phyloP scores from a whole-genome alignment of 2,329 filamentous ascomycete genomes.

The Colletotrichum lupini region DNA sequence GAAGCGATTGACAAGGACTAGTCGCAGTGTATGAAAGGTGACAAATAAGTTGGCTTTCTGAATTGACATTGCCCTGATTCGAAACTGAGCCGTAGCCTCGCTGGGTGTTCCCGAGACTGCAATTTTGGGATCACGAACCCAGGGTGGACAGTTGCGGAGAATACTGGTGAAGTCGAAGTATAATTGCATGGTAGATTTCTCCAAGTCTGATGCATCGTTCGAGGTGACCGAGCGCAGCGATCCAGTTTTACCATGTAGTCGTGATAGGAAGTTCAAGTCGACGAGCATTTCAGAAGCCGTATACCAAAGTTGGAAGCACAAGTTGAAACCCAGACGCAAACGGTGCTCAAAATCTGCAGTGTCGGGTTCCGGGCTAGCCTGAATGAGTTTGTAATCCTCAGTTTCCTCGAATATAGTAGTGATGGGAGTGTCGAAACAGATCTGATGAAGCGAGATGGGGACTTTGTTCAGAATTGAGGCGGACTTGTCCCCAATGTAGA shows the following conservation, averaged over 20 bases:
- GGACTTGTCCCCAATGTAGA: constrained; percentile 54
- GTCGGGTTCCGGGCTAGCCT: background rate
- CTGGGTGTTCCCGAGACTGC: fast-evolving
- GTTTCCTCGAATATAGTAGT: constrained; percentile 40
- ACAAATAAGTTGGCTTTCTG: constrained; percentile 55
- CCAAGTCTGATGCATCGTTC: background rate
- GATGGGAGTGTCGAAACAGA: constrained; percentile 53
- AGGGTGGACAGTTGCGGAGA: constrained; percentile 28
- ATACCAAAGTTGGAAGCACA: constrained; percentile 15
- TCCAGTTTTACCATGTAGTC: background rate
- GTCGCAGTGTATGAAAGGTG: constrained; percentile 52
- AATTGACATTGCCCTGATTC: constrained; percentile 42
- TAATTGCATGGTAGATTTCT: constrained; percentile 39
- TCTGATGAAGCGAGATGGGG: constrained; percentile 56
- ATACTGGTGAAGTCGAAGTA: constrained; percentile 39
- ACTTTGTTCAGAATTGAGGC: constrained; percentile 52
- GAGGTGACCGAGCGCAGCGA: background rate
- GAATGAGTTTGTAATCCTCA: constrained; percentile 1
- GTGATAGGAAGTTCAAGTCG: constrained; percentile 16
- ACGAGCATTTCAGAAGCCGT: constrained; percentile 19
- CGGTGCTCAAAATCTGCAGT: background rate
- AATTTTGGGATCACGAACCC: constrained; percentile 11
- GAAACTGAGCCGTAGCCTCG: fast-evolving
- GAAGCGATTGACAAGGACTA: constrained; percentile 45
- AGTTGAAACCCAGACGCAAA: background rate